Base-by-base conservation (phyloP, 495 filamentous ascomycete genomes). In the Tuber melanosporum region DNA sequence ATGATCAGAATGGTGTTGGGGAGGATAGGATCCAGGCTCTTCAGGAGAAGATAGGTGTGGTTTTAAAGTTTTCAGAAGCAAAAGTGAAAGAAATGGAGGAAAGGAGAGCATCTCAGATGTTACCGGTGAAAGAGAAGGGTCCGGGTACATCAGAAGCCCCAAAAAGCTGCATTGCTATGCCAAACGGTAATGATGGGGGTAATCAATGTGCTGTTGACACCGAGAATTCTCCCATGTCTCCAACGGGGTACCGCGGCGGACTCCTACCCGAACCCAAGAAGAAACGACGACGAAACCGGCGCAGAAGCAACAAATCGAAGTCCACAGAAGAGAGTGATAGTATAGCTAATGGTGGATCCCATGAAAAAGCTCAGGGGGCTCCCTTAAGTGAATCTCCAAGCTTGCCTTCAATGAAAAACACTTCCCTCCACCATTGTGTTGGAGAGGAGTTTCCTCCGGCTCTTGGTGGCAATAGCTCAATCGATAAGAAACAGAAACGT, bases 231-330 rank as follows among this genome's bases (percentile, higher is more conserved):
- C 43, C 78, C 39, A 74, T 73, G 69, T 70, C 74, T 62, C 45
- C 71, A 76, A 72, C 47, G 32, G 77, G 74, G 43, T 70, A 62
- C 39, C 78, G n/a, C 57, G 57, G 57, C 14, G 57, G 76, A 62
- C 78, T 45, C 69, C 77, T 76, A 44, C 46, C 62, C 43, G 77
- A 80, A 14, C 71, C 74, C 52, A 79, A 72, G 74, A 80, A 76
- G 77, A 80, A 80, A 71, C 78, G 78, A 42, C 78, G 78, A 74
- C 52, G 78, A 49, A 80, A 70, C 74, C 78, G 78, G 46, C 78
- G 78, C 44, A 80, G 78, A 80, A 80, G 78, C 70, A 80, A 80
- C 41, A 80, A 76, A 46, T 74, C 78, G 71, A 80, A 76, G 49
- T 71, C 46, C 44, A 76, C 76, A 41, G 78, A 76, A 19, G 74